Evolutionary conservation across 2,329 filamentous ascomycete genomes (phyloP).

Genomic region (Trichoderma koningiopsis): DNA sequence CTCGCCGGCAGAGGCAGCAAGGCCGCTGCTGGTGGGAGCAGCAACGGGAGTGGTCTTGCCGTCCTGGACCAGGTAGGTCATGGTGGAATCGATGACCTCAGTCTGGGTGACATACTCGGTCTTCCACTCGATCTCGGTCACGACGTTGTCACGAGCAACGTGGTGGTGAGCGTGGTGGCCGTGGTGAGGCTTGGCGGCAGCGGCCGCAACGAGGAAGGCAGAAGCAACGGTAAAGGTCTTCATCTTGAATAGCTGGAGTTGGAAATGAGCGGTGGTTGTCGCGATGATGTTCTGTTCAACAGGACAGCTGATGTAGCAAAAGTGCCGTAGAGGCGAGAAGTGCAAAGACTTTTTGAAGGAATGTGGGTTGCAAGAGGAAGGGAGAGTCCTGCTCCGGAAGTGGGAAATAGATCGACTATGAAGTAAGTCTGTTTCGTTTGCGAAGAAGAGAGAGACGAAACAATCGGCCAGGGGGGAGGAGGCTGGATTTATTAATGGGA

Average conservation of each 20-base stretch:
- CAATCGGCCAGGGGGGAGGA: constrained; percentile 12
- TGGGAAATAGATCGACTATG: constrained; percentile 23
- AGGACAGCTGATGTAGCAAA: constrained; percentile 9
- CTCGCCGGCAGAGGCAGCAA: constrained; percentile 33
- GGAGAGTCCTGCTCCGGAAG: constrained; percentile 23
- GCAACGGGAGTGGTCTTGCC: constrained; percentile 32
- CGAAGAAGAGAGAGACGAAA: constrained; percentile 2
- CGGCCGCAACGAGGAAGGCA: constrained; percentile 43
- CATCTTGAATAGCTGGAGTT: constrained; percentile 40
- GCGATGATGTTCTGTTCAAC: constrained; percentile 25
- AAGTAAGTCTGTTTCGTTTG: constrained; percentile 15
- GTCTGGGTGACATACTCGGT: constrained; percentile 52
- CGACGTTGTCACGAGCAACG: constrained; percentile 39
- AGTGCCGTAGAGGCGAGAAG: constrained; percentile 27
- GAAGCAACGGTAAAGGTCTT: constrained; percentile 43
- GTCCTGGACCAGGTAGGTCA: constrained; percentile 49
- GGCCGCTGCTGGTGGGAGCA: constrained; percentile 30
- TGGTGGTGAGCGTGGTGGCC: constrained; percentile 44
- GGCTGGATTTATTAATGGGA: constrained; percentile 14
- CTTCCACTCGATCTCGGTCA: constrained; percentile 55
- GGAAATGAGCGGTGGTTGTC: constrained; percentile 2
- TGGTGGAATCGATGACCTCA: constrained; percentile 50
- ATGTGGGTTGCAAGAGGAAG: constrained; percentile 21
- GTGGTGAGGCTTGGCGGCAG: constrained; percentile 54
- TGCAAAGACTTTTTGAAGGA: constrained; percentile 30